A percentile compares a stretch with the other conserved stretches of the same genome.
These are phyloP conservation scores for Pinus taeda DNA, from an alignment of 75 land plant genomes.

Conservation along the genomic window DNA sequence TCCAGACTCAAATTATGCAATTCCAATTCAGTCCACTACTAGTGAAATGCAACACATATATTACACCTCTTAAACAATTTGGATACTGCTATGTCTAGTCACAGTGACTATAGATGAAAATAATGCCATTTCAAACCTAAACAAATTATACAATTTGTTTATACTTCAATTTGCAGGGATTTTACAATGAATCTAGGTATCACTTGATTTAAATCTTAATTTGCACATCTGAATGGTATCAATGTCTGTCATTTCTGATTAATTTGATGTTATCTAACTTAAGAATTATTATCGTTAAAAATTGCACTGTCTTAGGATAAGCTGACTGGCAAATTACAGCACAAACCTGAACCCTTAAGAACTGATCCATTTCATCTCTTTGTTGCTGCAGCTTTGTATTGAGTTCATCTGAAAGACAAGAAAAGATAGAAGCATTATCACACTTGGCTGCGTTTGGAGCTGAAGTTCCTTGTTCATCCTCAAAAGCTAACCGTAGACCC, in stretches of 20 bases:
- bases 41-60: background rate
- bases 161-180: background rate
- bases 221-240: background rate
- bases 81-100: background rate
- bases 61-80: background rate
- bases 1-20: background rate
- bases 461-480: slow-evolving; percentile 20
- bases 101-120: background rate
- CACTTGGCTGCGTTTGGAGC: slow-evolving; percentile 17
- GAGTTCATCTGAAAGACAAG: slow-evolving; percentile 23
- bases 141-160: background rate
- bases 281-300: background rate
- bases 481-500: slow-evolving; percentile 25
- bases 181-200: background rate
- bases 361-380: slow-evolving; percentile 29
- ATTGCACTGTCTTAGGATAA: background rate
- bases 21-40: background rate
- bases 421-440: background rate
- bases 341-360: slow-evolving; percentile 26
- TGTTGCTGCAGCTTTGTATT: slow-evolving; percentile 22
- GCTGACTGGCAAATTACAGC: background rate
- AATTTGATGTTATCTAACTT: background rate
- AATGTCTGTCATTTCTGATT: background rate
- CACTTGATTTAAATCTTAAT: background rate
- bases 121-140: background rate